Evolutionary conservation across 2,329 filamentous ascomycete species (phyloP).

Genomic region (Penicillium sp.): DNA sequence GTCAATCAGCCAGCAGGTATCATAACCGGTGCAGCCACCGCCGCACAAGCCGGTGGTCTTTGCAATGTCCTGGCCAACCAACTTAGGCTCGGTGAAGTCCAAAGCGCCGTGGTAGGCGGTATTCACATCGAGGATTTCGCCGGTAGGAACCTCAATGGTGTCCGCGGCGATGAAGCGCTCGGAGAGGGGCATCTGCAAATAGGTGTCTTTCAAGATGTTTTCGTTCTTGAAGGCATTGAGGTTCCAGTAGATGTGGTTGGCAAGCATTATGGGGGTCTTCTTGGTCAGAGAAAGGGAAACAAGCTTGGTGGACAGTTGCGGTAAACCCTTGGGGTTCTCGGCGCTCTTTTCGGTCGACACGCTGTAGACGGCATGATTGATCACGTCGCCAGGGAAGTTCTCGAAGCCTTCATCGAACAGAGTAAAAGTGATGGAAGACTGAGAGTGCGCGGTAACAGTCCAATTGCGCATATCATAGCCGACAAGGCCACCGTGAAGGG

Average conservation of each 20-base stretch:
- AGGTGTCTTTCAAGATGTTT: conserved; percentile 45
- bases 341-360: conserved; percentile 38
- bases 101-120: conserved; percentile 57
- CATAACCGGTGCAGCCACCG: conserved; percentile 78
- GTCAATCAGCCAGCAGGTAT: conserved; percentile 56
- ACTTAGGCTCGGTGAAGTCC: conserved; percentile 73
- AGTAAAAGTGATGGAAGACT: conserved; percentile 47
- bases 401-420: conserved; percentile 45
- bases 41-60: conserved; percentile 73
- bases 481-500: conserved; percentile 51
- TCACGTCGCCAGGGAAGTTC: conserved; percentile 48
- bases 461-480: conserved; percentile 52
- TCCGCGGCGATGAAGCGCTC: conserved; percentile 48
- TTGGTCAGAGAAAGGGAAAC: conserved; percentile 47
- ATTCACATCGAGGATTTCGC: conserved; percentile 71
- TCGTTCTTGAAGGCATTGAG: conserved; percentile 48
- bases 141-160: conserved; percentile 71
- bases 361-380: conserved; percentile 48
- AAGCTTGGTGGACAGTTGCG: conserved; percentile 45
- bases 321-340: conserved; percentile 41
- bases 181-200: conserved; percentile 46
- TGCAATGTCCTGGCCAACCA: conserved; percentile 68
- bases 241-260: conserved; percentile 54
- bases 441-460: conserved; percentile 45
- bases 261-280: conserved; percentile 51